phyloP scores from a whole-genome alignment of 768 basidiomycete genomes.

The Crucibulum laeve region DNA sequence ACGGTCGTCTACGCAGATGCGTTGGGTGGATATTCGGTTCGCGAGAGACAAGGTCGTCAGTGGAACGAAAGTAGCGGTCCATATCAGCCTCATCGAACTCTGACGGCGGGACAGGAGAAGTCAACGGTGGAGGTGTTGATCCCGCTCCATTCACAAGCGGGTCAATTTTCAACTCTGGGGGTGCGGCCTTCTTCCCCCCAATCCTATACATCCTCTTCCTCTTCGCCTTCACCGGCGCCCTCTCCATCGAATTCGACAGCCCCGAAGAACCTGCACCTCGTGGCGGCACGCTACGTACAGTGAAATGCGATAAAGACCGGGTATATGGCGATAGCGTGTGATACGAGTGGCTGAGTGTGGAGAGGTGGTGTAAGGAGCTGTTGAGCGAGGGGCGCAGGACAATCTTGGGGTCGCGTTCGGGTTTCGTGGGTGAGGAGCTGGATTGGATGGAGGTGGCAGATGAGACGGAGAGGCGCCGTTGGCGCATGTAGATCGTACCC shows the following conservation, averaged over 20 bases:
- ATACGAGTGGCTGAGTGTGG: slow-evolving; percentile 82
- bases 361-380: slow-evolving; percentile 79
- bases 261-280: slow-evolving; percentile 31
- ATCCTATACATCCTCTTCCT: slow-evolving; percentile 72
- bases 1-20: neutral
- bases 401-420: slow-evolving; percentile 49
- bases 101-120: slow-evolving; percentile 11
- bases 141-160: slow-evolving; percentile 8
- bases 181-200: slow-evolving; percentile 30
- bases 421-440: slow-evolving; percentile 13
- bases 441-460: slow-evolving; percentile 18
- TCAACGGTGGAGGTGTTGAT: slow-evolving; percentile 9
- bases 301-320: slow-evolving; percentile 84
- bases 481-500: slow-evolving; percentile 18
- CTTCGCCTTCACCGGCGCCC: slow-evolving; percentile 63
- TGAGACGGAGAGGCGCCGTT: slow-evolving; percentile 32
- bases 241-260: slow-evolving; percentile 30
- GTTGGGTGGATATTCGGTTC: neutral
- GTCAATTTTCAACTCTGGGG: neutral
- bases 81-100: slow-evolving; percentile 38
- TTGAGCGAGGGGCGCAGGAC: slow-evolving; percentile 59
- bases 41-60: neutral
- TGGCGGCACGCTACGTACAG: slow-evolving; percentile 85
- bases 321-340: slow-evolving; percentile 96
- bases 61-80: slow-evolving; percentile 54